phyloP scores from a whole-genome alignment of 2,329 filamentous ascomycete genomes.

The Myrmaecium sp. region DNA sequence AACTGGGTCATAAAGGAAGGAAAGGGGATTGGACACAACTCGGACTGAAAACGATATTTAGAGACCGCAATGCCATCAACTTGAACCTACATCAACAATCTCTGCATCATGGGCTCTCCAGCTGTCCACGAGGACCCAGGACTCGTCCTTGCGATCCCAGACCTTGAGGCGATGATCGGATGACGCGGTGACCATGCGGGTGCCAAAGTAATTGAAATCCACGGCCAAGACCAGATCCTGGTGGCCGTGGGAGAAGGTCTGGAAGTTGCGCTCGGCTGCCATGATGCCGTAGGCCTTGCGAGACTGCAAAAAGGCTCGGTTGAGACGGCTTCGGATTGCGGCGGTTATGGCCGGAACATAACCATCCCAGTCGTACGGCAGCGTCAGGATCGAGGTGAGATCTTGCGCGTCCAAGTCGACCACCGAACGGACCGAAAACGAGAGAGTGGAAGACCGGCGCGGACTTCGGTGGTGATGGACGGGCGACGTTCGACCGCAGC shows the following conservation, averaged over 20 bases:
- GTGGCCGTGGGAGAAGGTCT: conserved; percentile 56
- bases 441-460: no score
- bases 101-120: conserved; percentile 86
- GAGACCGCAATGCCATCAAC: no score
- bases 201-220: conserved; percentile 83
- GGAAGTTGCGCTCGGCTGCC: conserved; percentile 23
- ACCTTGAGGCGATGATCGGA: conserved; percentile 87
- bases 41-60: no score
- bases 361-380: no score
- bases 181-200: conserved; percentile 77
- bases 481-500: no score
- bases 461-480: no score
- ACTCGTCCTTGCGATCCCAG: conserved; percentile 63
- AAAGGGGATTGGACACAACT: no score
- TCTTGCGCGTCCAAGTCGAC: no score
- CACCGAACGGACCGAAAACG: no score
- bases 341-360: conserved; percentile 3
- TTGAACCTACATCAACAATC: conserved; percentile 58
- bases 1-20: conserved; percentile 1
- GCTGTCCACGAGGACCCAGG: conserved; percentile 68
- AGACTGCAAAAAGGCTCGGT: conserved; percentile 13
- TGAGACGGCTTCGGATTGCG: conserved; percentile 4
- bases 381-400: conserved; percentile 1
- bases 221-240: conserved; percentile 69
- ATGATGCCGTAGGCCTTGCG: conserved; percentile 16